Percentiles rank a stretch among this genome's conserved stretches.
phyloP scores from a whole-genome alignment of 2,329 filamentous ascomycete species.

The Lecanoromycetidae sp. region DNA sequence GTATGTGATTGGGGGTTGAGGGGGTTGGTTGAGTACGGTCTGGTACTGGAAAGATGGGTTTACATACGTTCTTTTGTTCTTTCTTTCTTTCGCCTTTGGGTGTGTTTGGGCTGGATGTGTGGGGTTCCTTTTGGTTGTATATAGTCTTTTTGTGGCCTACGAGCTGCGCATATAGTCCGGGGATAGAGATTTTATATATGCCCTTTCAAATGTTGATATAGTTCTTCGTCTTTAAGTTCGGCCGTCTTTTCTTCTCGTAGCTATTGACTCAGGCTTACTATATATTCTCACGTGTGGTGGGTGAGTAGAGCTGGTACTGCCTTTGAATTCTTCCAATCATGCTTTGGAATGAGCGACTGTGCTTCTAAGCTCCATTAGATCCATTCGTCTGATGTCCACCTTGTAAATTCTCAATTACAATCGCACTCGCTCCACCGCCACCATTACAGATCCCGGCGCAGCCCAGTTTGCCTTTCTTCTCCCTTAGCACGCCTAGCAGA shows the following conservation, averaged over 20 bases:
- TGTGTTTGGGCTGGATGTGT: not conserved
- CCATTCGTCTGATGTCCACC: slow-evolving; percentile 1
- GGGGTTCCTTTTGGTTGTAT: no score
- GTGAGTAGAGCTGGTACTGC: no score
- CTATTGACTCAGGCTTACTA: not conserved
- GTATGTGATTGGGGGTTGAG: not conserved
- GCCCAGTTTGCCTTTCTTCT: slow-evolving; percentile 88
- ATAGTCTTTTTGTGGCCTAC: not conserved
- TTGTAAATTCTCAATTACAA: slow-evolving; percentile 60
- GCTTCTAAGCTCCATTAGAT: slow-evolving; percentile 2
- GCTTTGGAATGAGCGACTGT: not conserved
- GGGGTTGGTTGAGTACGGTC: not conserved
- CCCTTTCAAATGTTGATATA: not conserved
- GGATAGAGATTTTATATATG: not conserved
- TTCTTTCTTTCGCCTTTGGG: not conserved
- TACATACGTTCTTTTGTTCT: not conserved
- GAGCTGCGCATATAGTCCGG: no score
- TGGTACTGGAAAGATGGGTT: not conserved
- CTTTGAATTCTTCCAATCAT: no score
- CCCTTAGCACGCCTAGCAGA: slow-evolving; percentile 71
- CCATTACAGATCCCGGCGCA: slow-evolving; percentile 96
- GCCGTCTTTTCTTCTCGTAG: not conserved
- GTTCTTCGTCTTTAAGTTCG: not conserved
- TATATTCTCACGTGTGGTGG: no score
- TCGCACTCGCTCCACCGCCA: slow-evolving; percentile 83